These are phyloP conservation scores for Penicillium brevicompactum DNA, from an alignment of 2,329 filamentous ascomycete species.

Conservation along the genomic window DNA sequence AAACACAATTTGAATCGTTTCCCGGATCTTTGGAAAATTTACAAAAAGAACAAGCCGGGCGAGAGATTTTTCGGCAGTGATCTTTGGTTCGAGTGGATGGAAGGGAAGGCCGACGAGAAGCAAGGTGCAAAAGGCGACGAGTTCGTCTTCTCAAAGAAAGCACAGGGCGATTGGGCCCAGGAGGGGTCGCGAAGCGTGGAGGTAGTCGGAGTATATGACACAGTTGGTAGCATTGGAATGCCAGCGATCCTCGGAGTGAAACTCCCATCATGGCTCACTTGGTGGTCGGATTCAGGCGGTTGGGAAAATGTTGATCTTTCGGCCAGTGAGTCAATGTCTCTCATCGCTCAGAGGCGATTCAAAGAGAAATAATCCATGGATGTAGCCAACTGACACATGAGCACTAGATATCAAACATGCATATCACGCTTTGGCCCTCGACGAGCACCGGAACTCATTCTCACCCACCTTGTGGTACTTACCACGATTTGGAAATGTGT, in stretches of 20 bases:
- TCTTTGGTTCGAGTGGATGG: slow-evolving; percentile 23
- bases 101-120: slow-evolving; percentile 21
- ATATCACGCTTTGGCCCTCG: slow-evolving; percentile 43
- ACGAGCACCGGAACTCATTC: slow-evolving; percentile 48
- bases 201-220: slow-evolving; percentile 38
- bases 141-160: slow-evolving; percentile 15
- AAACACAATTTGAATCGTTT: slow-evolving; percentile 20
- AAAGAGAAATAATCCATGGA: not conserved
- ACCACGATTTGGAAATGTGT: slow-evolving; percentile 25
- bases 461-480: slow-evolving; percentile 57
- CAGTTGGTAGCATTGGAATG: slow-evolving; percentile 35
- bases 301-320: slow-evolving; percentile 23
- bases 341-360: not conserved
- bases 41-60: slow-evolving; percentile 16
- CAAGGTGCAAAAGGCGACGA: slow-evolving; percentile 15
- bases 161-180: slow-evolving; percentile 15
- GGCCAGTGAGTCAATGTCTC: slow-evolving; percentile 10
- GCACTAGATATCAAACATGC: slow-evolving; percentile 36
- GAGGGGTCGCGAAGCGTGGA: slow-evolving; percentile 22
- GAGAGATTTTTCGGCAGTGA: slow-evolving; percentile 23
- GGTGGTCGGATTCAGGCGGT: not conserved
- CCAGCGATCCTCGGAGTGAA: slow-evolving; percentile 27
- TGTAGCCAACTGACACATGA: not conserved
- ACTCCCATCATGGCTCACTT: slow-evolving; percentile 4
- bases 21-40: slow-evolving; percentile 22